Base-by-base conservation (phyloP, 495 filamentous ascomycete genomes). In the Penicillium bialowiezense region DNA sequence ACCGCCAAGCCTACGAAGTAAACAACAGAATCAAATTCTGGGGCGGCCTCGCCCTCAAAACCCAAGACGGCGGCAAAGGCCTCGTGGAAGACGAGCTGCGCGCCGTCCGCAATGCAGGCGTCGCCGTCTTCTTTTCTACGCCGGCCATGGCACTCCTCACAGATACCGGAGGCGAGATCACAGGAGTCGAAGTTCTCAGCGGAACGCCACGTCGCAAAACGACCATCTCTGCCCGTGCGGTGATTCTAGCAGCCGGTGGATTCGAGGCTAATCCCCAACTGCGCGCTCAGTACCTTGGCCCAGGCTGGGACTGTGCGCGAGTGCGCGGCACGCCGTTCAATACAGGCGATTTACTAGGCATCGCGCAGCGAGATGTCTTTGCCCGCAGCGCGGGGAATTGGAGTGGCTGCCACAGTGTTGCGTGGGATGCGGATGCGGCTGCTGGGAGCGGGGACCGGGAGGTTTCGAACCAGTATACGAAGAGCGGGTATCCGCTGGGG, bases 401-500 rank as follows among this genome's bases (percentile, higher is more conserved):
- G 71, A 78, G 74, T 3, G 81, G 83, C 1, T 85, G 83, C 38
- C 83, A 86, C 53, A 74, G 73, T 4, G 75, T 78, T 0, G 76
- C 74, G 10, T 85, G 83, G 83, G 83, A 87, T 51, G 81, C 80
- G 1, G 75, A 82, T 56, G 70, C 81, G 1, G 67, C 74, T 1
- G 50, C 66, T 0, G 54, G 79, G 32, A 60, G 64, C 0, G 82
- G 83, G 1, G 72, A 84, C 40, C 70, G 76, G 6, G 66, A 58
- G 12, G 48, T 78, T 5, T 79, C 81, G 35, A 87, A 87, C 44
- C 72, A 83, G 60, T 87, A 75, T 56, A 87, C 83, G 5, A 87
- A 85, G 51, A 80, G 74, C 13, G 83, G 83, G 3, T 87, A 86
- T 47, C 83, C 83, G 2, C 64, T 87, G 0, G 83, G 82, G 1